phyloP scores from a whole-genome alignment of 768 basidiomycete species.

The Agaricus subrufescens region DNA sequence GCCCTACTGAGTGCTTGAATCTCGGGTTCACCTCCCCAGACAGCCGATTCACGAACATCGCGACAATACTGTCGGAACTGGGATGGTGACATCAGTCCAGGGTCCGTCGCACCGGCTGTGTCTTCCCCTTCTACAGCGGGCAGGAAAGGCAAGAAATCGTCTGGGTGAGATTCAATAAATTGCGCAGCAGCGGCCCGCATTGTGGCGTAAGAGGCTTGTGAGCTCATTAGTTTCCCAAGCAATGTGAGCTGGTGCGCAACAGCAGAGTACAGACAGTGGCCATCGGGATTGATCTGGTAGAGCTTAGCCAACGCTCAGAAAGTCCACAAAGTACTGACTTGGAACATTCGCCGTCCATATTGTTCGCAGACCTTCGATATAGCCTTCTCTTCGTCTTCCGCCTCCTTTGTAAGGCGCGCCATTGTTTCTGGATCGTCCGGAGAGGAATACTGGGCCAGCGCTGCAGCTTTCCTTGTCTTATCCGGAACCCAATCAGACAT shows the following conservation, averaged over 20 bases:
- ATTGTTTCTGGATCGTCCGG: constrained; percentile 55
- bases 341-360: constrained; percentile 57
- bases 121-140: constrained; percentile 73
- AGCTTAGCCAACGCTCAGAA: background rate
- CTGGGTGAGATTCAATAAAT: constrained; percentile 77
- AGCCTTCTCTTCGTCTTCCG: constrained; percentile 59
- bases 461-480: constrained; percentile 71
- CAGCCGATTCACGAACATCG: constrained; percentile 74
- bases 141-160: constrained; percentile 93
- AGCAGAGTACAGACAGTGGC: constrained; percentile 94
- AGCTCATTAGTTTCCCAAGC: constrained; percentile 58
- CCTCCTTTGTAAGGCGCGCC: constrained; percentile 56
- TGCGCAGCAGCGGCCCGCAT: constrained; percentile 68
- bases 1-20: constrained; percentile 83
- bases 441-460: constrained; percentile 47
- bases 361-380: constrained; percentile 65
- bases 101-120: constrained; percentile 51
- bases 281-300: constrained; percentile 86
- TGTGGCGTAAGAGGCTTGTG: constrained; percentile 53
- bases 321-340: constrained; percentile 38
- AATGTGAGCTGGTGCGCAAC: constrained; percentile 85
- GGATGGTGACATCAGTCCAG: constrained; percentile 65
- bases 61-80: constrained; percentile 75
- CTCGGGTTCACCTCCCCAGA: constrained; percentile 98
- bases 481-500: constrained; percentile 1